Conservation (phyloP, 495 filamentous ascomycete genomes). For the Poronia punctata region DNA sequence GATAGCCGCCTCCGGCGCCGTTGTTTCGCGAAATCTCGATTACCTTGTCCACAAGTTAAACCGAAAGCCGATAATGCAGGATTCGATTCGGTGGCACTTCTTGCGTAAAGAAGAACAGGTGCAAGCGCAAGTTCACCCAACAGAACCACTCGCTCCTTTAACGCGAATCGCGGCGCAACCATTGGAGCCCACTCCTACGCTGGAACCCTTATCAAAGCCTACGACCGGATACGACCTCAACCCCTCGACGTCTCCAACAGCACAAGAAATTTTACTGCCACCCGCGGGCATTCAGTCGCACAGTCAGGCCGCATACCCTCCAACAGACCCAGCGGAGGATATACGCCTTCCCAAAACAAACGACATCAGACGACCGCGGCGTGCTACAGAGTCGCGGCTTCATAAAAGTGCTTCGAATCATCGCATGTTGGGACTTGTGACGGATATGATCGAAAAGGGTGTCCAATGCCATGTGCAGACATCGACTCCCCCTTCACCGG, state of each 20-base stretch:
- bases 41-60: conserved; percentile 29
- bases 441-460: conserved; percentile 29
- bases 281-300: background rate
- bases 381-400: conserved; percentile 12
- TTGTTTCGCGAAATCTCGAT: conserved; percentile 10
- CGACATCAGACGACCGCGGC: conserved; percentile 8
- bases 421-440: conserved; percentile 21
- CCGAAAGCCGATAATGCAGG: conserved; percentile 25
- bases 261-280: conserved; percentile 7
- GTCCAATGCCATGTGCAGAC: conserved; percentile 30
- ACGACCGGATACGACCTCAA: conserved; percentile 2
- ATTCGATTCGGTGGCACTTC: conserved; percentile 6
- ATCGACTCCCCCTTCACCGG: conserved; percentile 13
- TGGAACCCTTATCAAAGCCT: conserved; percentile 1
- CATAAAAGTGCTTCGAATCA: conserved; percentile 16
- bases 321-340: background rate
- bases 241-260: conserved; percentile 5
- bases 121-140: background rate
- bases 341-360: background rate
- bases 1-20: background rate
- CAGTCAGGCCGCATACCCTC: background rate
- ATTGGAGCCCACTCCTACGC: conserved; percentile 2
- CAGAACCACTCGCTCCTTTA: background rate
- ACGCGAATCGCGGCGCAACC: conserved; percentile 7
- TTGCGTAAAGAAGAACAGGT: background rate